phyloP scores from a whole-genome alignment of 306 rosid genomes.

The Corylus avellana region DNA sequence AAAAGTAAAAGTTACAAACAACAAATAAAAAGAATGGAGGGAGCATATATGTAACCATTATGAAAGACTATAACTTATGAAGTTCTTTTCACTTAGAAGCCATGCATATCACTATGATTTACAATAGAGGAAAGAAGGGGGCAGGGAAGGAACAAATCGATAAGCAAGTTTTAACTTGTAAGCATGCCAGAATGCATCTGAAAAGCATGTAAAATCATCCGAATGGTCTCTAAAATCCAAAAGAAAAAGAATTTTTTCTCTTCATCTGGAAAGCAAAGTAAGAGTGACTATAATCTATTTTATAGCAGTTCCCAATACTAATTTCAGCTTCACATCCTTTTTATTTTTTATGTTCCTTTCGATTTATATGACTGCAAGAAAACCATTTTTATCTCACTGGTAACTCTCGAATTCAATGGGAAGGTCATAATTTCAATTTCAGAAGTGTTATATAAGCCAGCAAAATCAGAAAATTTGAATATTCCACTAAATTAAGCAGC shows the following conservation, averaged over 20 bases:
- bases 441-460: not conserved
- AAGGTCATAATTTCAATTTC: no score
- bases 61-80: not conserved
- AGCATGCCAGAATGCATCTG: not conserved
- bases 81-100: not conserved
- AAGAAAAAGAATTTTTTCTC: not conserved
- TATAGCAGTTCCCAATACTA: not conserved
- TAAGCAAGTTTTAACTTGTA: not conserved
- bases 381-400: not conserved
- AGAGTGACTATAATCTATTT: not conserved
- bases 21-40: not conserved
- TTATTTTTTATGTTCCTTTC: not conserved
- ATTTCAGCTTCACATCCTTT: not conserved
- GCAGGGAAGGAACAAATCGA: not conserved
- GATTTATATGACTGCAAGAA: not conserved
- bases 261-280: not conserved
- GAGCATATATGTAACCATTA: not conserved
- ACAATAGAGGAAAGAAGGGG: not conserved
- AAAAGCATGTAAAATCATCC: not conserved
- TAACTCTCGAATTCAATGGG: not conserved
- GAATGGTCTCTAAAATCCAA: not conserved
- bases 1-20: not conserved
- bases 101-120: not conserved
- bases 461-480: not conserved
- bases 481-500: not conserved